Percentiles rank a stretch among this genome's conserved stretches.
These are phyloP conservation scores for Termitomyces bulborhizus DNA, from an alignment of 768 basidiomycete species.

Conservation along the genomic window DNA sequence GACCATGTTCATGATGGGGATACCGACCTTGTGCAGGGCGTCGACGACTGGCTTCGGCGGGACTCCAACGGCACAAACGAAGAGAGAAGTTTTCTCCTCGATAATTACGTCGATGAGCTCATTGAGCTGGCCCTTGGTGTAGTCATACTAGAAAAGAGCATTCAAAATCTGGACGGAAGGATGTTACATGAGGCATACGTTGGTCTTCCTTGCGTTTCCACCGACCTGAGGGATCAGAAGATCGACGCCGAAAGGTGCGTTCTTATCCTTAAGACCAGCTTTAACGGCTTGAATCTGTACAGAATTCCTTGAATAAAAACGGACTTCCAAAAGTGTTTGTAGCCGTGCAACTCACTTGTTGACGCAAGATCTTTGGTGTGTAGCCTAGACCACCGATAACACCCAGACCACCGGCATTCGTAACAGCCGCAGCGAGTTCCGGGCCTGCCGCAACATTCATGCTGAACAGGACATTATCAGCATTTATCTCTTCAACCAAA, in stretches of 20 bases:
- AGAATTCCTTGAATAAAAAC: not conserved
- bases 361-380: slow-evolving; percentile 73
- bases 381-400: slow-evolving; percentile 90
- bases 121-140: slow-evolving; percentile 81
- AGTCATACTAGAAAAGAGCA: slow-evolving; percentile 54
- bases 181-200: slow-evolving; percentile 37
- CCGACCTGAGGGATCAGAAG: slow-evolving; percentile 85
- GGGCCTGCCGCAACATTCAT: slow-evolving; percentile 48
- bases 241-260: slow-evolving; percentile 87
- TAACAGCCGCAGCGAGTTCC: slow-evolving; percentile 89
- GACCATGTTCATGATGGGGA: slow-evolving; percentile 92
- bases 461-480: slow-evolving; percentile 21
- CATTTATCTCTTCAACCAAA: not conserved
- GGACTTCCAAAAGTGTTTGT: not conserved
- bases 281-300: slow-evolving; percentile 69
- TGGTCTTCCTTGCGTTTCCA: slow-evolving; percentile 85
- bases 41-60: slow-evolving; percentile 80
- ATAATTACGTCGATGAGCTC: slow-evolving; percentile 89
- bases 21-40: slow-evolving; percentile 75
- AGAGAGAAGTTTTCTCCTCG: slow-evolving; percentile 81
- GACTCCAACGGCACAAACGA: slow-evolving; percentile 88
- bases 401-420: slow-evolving; percentile 89
- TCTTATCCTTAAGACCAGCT: slow-evolving; percentile 62
- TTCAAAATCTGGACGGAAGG: not conserved
- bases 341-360: slow-evolving; percentile 47